Conservation (phyloP, 768 basidiomycete species). For the Phlegmacium glaucopus region DNA sequence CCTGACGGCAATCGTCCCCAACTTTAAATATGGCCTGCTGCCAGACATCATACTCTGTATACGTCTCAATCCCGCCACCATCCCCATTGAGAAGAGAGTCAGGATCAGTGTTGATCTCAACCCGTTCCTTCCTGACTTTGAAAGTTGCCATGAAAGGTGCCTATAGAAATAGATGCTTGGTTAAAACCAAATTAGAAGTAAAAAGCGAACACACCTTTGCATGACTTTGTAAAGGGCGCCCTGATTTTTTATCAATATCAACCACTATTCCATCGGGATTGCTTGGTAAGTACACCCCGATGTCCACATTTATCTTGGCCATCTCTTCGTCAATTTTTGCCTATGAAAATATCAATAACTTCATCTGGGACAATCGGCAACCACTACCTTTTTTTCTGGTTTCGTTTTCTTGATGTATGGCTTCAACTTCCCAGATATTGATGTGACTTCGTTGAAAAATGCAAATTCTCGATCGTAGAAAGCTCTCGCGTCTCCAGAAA, state of each 20-base stretch:
- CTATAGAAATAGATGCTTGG: slow-evolving; percentile 37
- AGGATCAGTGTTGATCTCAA: slow-evolving; percentile 65
- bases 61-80: slow-evolving; percentile 53
- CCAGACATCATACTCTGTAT: slow-evolving; percentile 83
- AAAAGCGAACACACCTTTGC: slow-evolving; percentile 68
- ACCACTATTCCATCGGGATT: slow-evolving; percentile 96
- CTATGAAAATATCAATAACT: slow-evolving; percentile 34
- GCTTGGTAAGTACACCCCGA: slow-evolving; percentile 96
- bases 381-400: slow-evolving; percentile 86
- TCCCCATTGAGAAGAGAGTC: slow-evolving; percentile 69
- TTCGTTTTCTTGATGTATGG: slow-evolving; percentile 95
- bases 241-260: slow-evolving; percentile 97
- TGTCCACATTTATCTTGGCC: slow-evolving; percentile 89
- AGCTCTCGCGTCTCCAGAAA: slow-evolving; percentile 83
- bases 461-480: slow-evolving; percentile 95
- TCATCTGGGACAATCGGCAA: not conserved
- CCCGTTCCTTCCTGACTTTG: slow-evolving; percentile 88
- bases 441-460: slow-evolving; percentile 96
- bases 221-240: slow-evolving; percentile 93
- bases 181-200: not conserved
- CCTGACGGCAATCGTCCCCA: slow-evolving; percentile 98
- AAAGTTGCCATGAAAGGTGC: slow-evolving; percentile 99
- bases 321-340: slow-evolving; percentile 99
- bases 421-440: slow-evolving; percentile 96
- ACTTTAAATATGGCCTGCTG: slow-evolving; percentile 99